Evolutionary conservation across 106 monocot genomes (phyloP).

Genomic region (Xerophyta viscosa): DNA sequence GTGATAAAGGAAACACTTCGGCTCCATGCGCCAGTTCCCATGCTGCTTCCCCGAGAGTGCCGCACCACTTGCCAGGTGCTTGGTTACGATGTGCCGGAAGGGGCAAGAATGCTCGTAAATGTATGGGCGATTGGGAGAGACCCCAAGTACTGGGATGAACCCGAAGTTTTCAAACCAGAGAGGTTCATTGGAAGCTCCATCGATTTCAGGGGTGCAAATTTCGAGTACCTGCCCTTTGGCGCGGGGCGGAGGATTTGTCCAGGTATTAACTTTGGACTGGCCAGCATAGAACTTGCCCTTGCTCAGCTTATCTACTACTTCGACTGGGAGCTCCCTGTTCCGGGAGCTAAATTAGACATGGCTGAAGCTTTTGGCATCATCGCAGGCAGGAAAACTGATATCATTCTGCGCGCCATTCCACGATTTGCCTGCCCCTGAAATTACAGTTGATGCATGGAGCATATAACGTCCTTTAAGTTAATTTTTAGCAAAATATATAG

Average conservation of each 20-base stretch:
- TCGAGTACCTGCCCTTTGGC: constrained; percentile 27
- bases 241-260: constrained; percentile 31
- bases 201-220: constrained; percentile 6
- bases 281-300: constrained; percentile 1
- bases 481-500: too few species aligned
- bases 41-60: constrained; percentile 18
- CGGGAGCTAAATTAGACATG: constrained; percentile 18
- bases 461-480: too few species aligned
- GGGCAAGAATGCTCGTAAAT: constrained; percentile 23
- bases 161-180: constrained; percentile 17
- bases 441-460: too few species aligned
- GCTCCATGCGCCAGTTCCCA: constrained; percentile 27
- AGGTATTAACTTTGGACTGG: constrained; percentile 9
- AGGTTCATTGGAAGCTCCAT: constrained; percentile 7
- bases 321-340: constrained; percentile 14
- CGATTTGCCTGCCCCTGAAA: too few species aligned
- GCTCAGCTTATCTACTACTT: constrained; percentile 21
- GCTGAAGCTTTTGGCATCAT: constrained; percentile 6
- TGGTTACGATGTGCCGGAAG: constrained; percentile 21
- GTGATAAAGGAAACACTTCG: constrained; percentile 33
- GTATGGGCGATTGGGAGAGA: constrained; percentile 28
- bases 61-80: constrained; percentile 14
- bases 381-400: constrained; percentile 1
- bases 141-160: constrained; percentile 16
- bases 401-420: constrained; percentile 2